Percentiles rank a stretch among this genome's conserved stretches.
These are phyloP conservation scores for Xylaria sp. DNA, from an alignment of 2,329 filamentous ascomycete genomes.

Conservation along the genomic window DNA sequence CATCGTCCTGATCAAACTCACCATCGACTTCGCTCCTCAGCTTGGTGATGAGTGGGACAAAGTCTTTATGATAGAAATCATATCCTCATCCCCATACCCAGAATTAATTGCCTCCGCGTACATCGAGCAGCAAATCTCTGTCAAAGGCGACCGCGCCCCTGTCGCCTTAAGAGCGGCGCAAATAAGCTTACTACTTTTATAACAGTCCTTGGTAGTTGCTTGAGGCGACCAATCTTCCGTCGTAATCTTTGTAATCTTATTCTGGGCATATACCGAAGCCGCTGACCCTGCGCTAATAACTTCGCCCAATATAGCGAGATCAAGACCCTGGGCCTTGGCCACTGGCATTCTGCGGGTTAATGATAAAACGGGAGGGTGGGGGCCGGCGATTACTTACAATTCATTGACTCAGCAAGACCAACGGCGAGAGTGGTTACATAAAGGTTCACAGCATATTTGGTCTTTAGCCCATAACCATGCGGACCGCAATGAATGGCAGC, in stretches of 20 bases:
- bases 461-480: slow-evolving; percentile 49
- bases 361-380: neutral
- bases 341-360: slow-evolving; percentile 24
- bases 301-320: slow-evolving; percentile 46
- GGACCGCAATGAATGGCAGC: slow-evolving; percentile 51
- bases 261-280: slow-evolving; percentile 48
- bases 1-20: too few relatives aligned
- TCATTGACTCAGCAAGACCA: slow-evolving; percentile 50
- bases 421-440: slow-evolving; percentile 49
- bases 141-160: slow-evolving; percentile 40
- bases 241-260: slow-evolving; percentile 49
- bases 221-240: slow-evolving; percentile 48
- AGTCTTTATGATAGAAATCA: slow-evolving; percentile 46
- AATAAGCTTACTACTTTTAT: slow-evolving; percentile 48
- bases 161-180: slow-evolving; percentile 40
- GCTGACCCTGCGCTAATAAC: slow-evolving; percentile 49
- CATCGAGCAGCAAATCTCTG: slow-evolving; percentile 39
- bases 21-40: too few relatives aligned
- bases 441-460: slow-evolving; percentile 50
- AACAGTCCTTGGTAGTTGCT: slow-evolving; percentile 48
- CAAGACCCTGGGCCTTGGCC: slow-evolving; percentile 48
- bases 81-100: slow-evolving; percentile 46
- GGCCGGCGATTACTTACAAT: slow-evolving; percentile 23
- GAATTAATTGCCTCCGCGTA: slow-evolving; percentile 42
- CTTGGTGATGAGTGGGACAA: slow-evolving; percentile 6